Conservation (phyloP, 2,329 filamentous ascomycete species). For the Hypoxylon sp. region DNA sequence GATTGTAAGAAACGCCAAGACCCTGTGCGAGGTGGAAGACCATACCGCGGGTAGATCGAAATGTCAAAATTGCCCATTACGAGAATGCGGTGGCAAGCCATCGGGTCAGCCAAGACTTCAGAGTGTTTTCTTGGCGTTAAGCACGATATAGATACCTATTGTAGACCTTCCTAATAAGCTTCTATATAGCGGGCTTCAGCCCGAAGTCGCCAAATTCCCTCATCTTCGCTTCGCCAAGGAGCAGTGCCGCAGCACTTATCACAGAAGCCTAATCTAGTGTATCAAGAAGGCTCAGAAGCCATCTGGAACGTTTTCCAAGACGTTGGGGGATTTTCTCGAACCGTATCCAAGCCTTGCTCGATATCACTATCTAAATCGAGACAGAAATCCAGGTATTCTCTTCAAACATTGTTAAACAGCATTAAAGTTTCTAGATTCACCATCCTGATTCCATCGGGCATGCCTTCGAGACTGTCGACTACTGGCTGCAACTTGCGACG, state of each 20-base stretch:
- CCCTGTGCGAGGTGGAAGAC: constrained; percentile 3
- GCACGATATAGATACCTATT: constrained; percentile 6
- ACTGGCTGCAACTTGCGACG: constrained; percentile 1
- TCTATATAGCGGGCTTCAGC: constrained; percentile 12
- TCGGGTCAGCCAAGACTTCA: constrained; percentile 16
- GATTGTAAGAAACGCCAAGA: constrained; percentile 41
- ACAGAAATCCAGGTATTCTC: constrained; percentile 10
- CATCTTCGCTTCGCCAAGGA: constrained; percentile 17
- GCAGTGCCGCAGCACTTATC: constrained; percentile 7
- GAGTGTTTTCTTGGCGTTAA: constrained; percentile 14
- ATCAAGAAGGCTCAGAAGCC: constrained; percentile 19
- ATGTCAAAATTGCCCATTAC: constrained; percentile 24
- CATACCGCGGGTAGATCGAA: constrained; percentile 14
- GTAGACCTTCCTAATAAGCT: constrained; percentile 12
- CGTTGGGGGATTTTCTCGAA: constrained; percentile 23
- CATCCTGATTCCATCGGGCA: constrained; percentile 25
- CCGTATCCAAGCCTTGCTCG: constrained; percentile 23
- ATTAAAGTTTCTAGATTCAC: constrained; percentile 21
- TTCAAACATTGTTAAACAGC: constrained; percentile 15
- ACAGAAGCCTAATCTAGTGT: neutral
- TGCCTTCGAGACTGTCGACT: constrained; percentile 9
- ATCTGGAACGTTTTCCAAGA: constrained; percentile 29
- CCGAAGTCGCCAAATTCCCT: constrained; percentile 22
- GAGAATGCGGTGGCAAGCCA: constrained; percentile 16
- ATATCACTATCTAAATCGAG: constrained; percentile 10